A percentile compares a stretch with the other conserved stretches of the same genome.
These are phyloP conservation scores for Erodium texanum DNA, from an alignment of 441 rosid genomes.

Conservation along the genomic window DNA sequence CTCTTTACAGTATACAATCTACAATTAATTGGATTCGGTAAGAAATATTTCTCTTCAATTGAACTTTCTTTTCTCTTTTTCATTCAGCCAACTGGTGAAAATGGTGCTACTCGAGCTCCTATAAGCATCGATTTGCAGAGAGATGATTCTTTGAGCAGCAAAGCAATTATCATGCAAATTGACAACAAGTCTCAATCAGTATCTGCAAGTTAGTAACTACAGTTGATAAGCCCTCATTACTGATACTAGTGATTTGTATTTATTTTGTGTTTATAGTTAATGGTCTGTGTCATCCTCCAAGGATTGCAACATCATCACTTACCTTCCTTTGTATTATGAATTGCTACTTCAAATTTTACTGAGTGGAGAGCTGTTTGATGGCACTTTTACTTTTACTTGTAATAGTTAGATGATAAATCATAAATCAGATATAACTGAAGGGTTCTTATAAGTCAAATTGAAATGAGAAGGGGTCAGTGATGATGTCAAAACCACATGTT, in stretches of 20 bases:
- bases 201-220: conserved; percentile 59
- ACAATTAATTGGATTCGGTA: background rate
- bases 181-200: conserved; percentile 82
- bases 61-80: conserved; percentile 5
- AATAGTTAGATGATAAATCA: background rate
- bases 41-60: background rate
- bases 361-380: background rate
- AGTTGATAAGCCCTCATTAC: background rate
- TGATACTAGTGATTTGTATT: conserved; percentile 8
- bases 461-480: background rate
- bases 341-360: background rate
- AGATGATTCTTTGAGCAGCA: conserved; percentile 65
- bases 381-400: background rate
- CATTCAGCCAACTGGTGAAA: conserved; percentile 86
- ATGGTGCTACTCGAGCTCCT: conserved; percentile 95
- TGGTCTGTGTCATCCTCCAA: background rate
- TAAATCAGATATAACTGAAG: background rate
- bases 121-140: conserved; percentile 57
- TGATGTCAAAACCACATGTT: background rate
- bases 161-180: conserved; percentile 61
- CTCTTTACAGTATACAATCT: background rate
- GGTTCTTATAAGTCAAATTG: background rate
- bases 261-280: background rate
- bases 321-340: background rate
- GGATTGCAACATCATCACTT: background rate